Base-by-base conservation (phyloP, 345 rosid genomes). In the Brassica nigra region DNA sequence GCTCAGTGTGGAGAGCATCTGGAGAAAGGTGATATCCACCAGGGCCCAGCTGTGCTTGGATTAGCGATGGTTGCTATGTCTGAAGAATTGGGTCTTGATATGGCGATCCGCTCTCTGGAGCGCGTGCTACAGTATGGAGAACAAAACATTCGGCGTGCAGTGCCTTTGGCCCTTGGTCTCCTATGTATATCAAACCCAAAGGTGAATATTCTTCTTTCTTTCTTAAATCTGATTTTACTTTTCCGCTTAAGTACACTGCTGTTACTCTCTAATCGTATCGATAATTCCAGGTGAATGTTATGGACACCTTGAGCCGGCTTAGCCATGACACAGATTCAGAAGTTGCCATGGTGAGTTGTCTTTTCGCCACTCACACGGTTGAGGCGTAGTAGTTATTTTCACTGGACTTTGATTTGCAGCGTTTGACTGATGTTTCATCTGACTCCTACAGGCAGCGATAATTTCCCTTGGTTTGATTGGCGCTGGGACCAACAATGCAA, bases 21-120 rank as follows among this genome's bases (percentile, higher is more conserved):
- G 39, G 98, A 92, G 83, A 92, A 90, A 75, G 92, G 92, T 49
- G 97, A 90, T 74, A 87, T 86, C 66, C 90, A 91, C 84, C 98
- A 96, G 81, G 99, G 97, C 28, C 92, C 97, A 52, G 99, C 97
- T 67, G 94, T 96, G 61, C 92, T 96, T 78, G 99, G 99, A 76
- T 87, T 96, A 81, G 97, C 97, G n/a, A 87, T 96, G 97, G 93
- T 93, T 23, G 95, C 98, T 69, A 96, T 96, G 98, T 95, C 97
- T 65, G 97, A 96, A 88, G 99, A 96, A 76, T 78, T 96, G 85
- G 98, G 99, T 76, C 85, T 89, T 81, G 99, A 96, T 79, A 96
- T 96, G 98, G 96, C 87, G 73, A 92, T 96, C 73, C 97, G 97
- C 70, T 90, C 98, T 12, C 76, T 96, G 66, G 98, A 96, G 84